A percentile compares a stretch with the other conserved stretches of the same genome.
Conservation (phyloP, 805 yeast species). For the Wickerhamiella hasegawae region DNA sequence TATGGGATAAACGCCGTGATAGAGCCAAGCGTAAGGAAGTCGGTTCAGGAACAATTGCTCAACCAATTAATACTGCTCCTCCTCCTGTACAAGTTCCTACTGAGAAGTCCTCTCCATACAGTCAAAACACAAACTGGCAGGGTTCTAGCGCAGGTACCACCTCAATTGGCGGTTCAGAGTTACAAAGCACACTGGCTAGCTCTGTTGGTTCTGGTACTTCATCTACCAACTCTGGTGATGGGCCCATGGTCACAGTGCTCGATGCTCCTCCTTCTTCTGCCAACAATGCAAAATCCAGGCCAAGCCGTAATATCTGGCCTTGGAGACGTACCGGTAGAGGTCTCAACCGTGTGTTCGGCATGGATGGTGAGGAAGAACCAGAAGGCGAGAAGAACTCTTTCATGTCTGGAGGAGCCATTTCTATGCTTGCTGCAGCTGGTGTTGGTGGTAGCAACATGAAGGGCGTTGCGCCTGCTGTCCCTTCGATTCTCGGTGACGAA, state of each 20-base stretch:
- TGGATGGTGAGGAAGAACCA: conserved; percentile 2
- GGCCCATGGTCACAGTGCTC: conserved; percentile 3
- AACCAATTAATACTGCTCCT: background rate
- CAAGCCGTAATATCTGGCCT: conserved; percentile 2
- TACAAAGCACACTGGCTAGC: background rate
- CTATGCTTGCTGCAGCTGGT: too few species aligned
- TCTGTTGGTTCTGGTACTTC: background rate
- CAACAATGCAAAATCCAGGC: background rate
- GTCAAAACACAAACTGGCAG: background rate
- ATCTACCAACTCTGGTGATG: background rate
- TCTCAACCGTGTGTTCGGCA: conserved; percentile 1
- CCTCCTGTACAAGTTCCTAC: background rate
- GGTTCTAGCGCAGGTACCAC: background rate
- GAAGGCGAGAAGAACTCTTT: background rate
- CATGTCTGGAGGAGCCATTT: background rate
- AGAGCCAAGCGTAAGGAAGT: conserved; percentile 5
- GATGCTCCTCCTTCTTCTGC: too few species aligned
- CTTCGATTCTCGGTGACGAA: conserved; percentile 25
- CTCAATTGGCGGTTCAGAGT: background rate
- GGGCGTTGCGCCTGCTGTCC: too few species aligned
- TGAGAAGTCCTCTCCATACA: background rate
- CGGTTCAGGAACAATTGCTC: conserved; percentile 1
- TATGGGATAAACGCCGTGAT: conserved; percentile 2
- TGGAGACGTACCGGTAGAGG: conserved; percentile 3
- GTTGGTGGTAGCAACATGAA: too few species aligned